Percentiles rank a stretch among this genome's conserved stretches.
Conservation (phyloP, 2,329 filamentous ascomycete species). For the Trichoderma sp. region DNA sequence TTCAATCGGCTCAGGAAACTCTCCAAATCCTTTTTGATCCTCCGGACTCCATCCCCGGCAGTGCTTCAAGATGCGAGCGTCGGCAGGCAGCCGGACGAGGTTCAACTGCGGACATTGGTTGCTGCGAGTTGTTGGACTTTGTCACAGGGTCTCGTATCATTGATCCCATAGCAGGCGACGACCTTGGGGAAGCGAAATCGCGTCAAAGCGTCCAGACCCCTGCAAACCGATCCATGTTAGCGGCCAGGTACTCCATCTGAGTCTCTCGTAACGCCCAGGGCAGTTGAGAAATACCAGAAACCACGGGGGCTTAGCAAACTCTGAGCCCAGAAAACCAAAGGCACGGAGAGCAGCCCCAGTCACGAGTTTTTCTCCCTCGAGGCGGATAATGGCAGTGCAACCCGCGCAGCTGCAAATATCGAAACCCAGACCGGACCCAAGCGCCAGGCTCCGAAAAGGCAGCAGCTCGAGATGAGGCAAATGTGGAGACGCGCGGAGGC, state of each 20-base stretch:
- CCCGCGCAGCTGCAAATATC: neutral
- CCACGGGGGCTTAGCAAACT: neutral
- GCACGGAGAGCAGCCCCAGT: neutral
- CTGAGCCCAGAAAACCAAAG: neutral
- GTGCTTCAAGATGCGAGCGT: neutral
- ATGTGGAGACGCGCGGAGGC: neutral
- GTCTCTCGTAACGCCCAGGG: neutral
- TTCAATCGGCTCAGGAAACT: neutral
- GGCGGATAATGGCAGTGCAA: slow-evolving; percentile 5
- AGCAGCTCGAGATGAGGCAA: neutral
- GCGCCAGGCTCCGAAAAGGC: slow-evolving; percentile 1
- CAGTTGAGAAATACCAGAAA: neutral
- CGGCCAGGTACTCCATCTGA: neutral
- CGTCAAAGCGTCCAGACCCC: neutral
- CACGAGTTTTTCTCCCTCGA: neutral
- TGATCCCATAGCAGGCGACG: neutral
- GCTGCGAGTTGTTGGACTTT: neutral
- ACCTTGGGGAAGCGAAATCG: neutral
- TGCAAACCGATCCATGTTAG: neutral
- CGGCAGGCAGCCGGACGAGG: neutral
- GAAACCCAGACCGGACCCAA: neutral
- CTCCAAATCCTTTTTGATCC: neutral
- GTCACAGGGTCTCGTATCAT: neutral
- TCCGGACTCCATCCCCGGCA: neutral
- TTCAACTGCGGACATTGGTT: neutral